Conservation (phyloP, 352 stramenopile species). For the Phytophthora tubulina region DNA sequence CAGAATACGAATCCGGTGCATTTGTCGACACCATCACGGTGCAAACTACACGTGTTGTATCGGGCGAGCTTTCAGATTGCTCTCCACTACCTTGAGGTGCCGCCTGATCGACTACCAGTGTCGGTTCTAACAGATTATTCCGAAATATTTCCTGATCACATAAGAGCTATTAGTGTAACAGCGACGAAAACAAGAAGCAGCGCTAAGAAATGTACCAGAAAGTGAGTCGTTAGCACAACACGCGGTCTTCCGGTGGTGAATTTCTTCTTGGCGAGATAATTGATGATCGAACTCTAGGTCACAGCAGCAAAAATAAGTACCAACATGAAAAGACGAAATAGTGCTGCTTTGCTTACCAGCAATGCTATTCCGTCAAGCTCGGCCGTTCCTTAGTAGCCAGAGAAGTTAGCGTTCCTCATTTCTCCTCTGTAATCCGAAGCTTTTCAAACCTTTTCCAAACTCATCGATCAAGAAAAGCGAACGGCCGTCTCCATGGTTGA, state of each 20-base stretch:
- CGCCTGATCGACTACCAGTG: slow-evolving; percentile 25
- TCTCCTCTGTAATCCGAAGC: not conserved
- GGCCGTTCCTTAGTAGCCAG: slow-evolving; percentile 59
- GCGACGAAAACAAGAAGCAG: not conserved
- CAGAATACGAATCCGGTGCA: slow-evolving; percentile 26
- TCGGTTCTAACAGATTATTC: slow-evolving; percentile 45
- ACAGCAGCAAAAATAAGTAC: slow-evolving; percentile 18
- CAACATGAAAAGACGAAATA: not conserved
- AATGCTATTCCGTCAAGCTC: slow-evolving; percentile 80
- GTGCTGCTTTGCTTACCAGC: slow-evolving; percentile 50
- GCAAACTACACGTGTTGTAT: slow-evolving; percentile 45
- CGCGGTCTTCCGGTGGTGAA: slow-evolving; percentile 46
- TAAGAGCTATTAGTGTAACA: slow-evolving; percentile 11
- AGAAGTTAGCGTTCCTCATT: not conserved
- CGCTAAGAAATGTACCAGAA: slow-evolving; percentile 58
- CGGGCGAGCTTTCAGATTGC: slow-evolving; percentile 10
- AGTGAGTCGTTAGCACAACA: slow-evolving; percentile 85
- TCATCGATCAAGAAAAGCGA: slow-evolving; percentile 89
- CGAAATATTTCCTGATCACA: slow-evolving; percentile 69
- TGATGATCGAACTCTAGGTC: slow-evolving; percentile 49
- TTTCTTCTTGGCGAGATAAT: slow-evolving; percentile 57
- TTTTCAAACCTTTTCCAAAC: slow-evolving; percentile 81
- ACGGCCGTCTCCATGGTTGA: slow-evolving; percentile 67
- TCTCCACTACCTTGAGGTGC: slow-evolving; percentile 7
- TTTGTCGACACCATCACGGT: slow-evolving; percentile 67